Percentiles rank a stretch among this genome's conserved stretches.
Evolutionary conservation across 139 green algal species (phyloP).

Genomic region (Yamagishiella unicocca): DNA sequence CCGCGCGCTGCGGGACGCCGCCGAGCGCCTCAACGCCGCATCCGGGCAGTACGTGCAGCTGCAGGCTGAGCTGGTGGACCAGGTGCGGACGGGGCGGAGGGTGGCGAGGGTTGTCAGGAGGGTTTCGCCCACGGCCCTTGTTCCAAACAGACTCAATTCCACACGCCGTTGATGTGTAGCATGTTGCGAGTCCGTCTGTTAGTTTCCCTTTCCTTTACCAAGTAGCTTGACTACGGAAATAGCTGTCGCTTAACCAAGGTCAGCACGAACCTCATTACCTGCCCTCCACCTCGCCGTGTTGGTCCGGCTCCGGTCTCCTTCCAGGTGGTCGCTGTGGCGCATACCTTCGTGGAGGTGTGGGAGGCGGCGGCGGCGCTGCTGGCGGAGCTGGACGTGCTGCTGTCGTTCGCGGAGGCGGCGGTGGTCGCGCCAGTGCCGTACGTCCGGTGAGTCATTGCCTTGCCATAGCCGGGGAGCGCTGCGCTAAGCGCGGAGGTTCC

Average conservation of each 20-base stretch:
- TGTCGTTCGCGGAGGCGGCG: constrained; percentile 92
- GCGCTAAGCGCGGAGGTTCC: too few species aligned
- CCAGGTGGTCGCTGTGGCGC: constrained; percentile 92
- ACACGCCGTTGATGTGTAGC: too few species aligned
- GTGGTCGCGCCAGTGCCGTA: constrained; percentile 83
- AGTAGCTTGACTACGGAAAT: too few species aligned
- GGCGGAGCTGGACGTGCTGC: constrained; percentile 93
- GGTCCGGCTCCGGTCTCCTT: too few species aligned
- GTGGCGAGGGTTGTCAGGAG: background rate
- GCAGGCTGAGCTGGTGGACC: constrained; percentile 85
- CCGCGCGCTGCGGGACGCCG: constrained; percentile 75
- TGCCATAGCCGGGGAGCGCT: too few species aligned
- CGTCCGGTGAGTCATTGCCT: constrained; percentile 53
- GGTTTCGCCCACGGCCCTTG: too few species aligned
- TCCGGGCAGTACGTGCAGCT: constrained; percentile 78
- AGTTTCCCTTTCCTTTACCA: too few species aligned
- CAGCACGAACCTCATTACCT: too few species aligned
- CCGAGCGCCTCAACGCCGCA: constrained; percentile 74
- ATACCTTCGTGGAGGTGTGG: constrained; percentile 95
- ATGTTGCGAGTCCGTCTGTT: too few species aligned
- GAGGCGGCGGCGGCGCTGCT: constrained; percentile 78
- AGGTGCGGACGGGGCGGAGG: constrained; percentile 63
- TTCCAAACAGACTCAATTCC: too few species aligned
- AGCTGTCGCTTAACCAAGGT: too few species aligned
- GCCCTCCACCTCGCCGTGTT: too few species aligned